Base-by-base conservation (phyloP, 2,329 filamentous ascomycete species). In the Hypoxylon rubiginosum region DNA sequence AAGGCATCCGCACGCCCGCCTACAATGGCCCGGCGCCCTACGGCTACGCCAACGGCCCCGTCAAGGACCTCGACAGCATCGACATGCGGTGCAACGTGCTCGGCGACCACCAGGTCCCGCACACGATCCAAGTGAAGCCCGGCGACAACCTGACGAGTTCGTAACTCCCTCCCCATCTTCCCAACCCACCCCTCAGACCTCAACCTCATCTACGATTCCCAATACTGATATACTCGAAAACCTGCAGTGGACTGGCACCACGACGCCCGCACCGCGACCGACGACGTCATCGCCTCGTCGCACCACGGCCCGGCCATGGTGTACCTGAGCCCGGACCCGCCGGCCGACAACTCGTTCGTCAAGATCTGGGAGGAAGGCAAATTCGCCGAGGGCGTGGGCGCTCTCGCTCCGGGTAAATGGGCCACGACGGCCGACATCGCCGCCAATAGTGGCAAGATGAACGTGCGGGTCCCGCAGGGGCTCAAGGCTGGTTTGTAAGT, bases 351-450 rank as follows among this genome's bases (percentile, higher is more conserved):
- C 17, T 62, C 64, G 2, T 66, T 66, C 51, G 64, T 66, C 17
- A 66, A 66, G 50, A 66, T 66, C 34, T 66, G 58, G 58, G 63
- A 62, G 26, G 54, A 66, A 26, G 63, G 64, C 5, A 66, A 66
- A 21, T 63, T 41, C 6, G 58, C 58, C 3, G 43, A 66, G 10
- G 54, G 64, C n/a, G 53, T 56, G 15, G 54, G 64, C 1, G 48
- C 54, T 2, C 58, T 36, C 3, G 62, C 54, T 0, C 55, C 64
- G 0, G 64, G 64, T 6, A 66, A 63, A 19, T 66, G 64, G 64
- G 64, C 64, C 4, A 66, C 59, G 11, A 62, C 64, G 1, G 45
- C 59, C 2, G 64, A 66, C 11, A 52, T 66, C 11, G 50, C 59
- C n/a, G 64, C 49, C 7, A 59, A 49, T 11, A 53, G 55, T 2